Evolutionary conservation across 2,329 filamentous ascomycete species (phyloP).

Genomic region (Sporothrix dimorphospora): DNA sequence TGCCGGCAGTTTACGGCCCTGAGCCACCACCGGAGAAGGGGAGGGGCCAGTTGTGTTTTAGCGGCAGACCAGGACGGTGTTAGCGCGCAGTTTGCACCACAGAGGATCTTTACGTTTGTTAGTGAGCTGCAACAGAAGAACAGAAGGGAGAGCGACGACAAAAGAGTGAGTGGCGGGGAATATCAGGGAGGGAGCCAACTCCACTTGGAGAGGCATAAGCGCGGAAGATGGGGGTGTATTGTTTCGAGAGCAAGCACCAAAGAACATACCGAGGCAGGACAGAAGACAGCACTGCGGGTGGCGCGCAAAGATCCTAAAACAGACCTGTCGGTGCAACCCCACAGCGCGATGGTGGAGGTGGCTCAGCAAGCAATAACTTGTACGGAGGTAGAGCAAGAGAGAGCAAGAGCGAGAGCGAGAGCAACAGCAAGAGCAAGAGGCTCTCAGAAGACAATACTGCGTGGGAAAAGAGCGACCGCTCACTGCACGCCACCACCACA

Average conservation of each 20-base stretch:
- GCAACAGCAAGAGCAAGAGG: neutral
- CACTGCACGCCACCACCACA: neutral
- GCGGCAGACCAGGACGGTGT: constrained; percentile 2
- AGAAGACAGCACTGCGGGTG: neutral
- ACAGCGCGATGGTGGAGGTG: neutral
- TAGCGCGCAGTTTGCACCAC: neutral
- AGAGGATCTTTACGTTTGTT: neutral
- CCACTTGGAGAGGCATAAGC: constrained; percentile 22
- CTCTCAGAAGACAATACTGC: neutral
- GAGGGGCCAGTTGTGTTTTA: neutral
- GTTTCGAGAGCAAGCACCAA: neutral
- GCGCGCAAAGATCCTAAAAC: neutral
- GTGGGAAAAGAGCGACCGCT: constrained; percentile 5
- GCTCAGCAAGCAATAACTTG: constrained; percentile 11
- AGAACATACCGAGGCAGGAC: constrained; percentile 1
- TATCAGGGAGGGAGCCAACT: constrained; percentile 29
- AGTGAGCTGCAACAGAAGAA: neutral
- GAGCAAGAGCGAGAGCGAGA: neutral
- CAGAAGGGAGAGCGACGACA: neutral
- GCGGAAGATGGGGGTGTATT: constrained; percentile 6
- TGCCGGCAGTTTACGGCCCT: constrained; percentile 6
- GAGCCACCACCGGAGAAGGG: neutral
- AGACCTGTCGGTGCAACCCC: constrained; percentile 16
- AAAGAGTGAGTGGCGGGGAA: constrained; percentile 24
- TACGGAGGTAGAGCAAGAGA: no score